Conservation (phyloP, 495 filamentous ascomycete genomes). For the Viridothelium virens region DNA sequence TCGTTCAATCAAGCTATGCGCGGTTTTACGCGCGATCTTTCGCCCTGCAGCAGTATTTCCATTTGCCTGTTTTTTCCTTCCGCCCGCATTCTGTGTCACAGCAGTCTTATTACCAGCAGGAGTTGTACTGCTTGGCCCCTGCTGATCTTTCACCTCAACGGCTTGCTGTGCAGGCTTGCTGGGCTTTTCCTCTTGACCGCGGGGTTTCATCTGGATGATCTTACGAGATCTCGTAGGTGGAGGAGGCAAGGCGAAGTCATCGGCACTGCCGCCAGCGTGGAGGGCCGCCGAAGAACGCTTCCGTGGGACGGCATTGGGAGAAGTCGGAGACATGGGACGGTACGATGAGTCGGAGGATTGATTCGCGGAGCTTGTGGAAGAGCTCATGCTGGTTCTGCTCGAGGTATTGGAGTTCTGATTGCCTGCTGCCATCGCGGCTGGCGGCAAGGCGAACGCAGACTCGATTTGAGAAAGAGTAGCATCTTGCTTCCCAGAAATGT, state of each 20-base stretch:
- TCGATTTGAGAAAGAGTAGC: constrained; percentile 47
- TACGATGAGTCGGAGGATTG: constrained; percentile 42
- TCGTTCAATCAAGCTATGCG: constrained; percentile 90
- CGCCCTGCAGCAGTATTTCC: constrained; percentile 72
- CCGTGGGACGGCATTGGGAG: constrained; percentile 53
- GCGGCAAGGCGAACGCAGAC: constrained; percentile 68
- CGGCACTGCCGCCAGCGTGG: constrained; percentile 32
- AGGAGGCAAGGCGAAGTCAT: constrained; percentile 72
- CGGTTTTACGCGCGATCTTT: constrained; percentile 93
- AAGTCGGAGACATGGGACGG: constrained; percentile 49
- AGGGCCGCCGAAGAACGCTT: constrained; percentile 46
- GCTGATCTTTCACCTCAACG: constrained; percentile 18
- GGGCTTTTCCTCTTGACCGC: constrained; percentile 19
- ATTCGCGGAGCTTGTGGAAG: constrained; percentile 39
- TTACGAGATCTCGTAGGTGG: constrained; percentile 87
- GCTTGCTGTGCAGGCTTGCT: constrained; percentile 22
- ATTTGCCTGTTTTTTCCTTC: constrained; percentile 59
- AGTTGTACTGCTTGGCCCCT: constrained; percentile 35
- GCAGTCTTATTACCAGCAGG: constrained; percentile 23
- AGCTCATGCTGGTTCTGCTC: constrained; percentile 32
- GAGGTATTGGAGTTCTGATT: constrained; percentile 24
- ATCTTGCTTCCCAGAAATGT: constrained; percentile 70
- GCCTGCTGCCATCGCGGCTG: constrained; percentile 56
- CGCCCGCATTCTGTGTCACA: constrained; percentile 25
- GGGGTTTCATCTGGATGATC: constrained; percentile 96